A percentile compares a stretch with the other conserved stretches of the same genome.
phyloP scores from a whole-genome alignment of 768 basidiomycete species.

The Cytidiella melzeri region DNA sequence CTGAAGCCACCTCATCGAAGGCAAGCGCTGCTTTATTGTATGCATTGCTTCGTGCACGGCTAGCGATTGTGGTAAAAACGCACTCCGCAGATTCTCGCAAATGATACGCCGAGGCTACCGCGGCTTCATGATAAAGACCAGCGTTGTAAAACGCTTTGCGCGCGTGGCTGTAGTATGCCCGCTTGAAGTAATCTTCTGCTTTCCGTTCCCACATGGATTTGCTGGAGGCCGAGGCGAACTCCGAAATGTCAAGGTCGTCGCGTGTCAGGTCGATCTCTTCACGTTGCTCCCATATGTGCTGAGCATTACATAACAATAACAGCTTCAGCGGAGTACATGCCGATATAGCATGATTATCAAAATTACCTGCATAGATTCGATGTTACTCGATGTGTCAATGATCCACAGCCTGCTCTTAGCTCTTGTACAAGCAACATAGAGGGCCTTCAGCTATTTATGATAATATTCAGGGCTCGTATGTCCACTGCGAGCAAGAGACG shows the following conservation, averaged over 20 bases:
- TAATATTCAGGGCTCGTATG: too few species aligned
- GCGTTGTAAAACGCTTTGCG: neutral
- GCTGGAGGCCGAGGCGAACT: neutral
- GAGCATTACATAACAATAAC: too few species aligned
- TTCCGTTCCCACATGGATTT: neutral
- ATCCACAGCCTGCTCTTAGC: constrained; percentile 70
- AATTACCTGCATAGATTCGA: constrained; percentile 53
- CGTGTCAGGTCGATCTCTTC: neutral
- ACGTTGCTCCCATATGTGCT: neutral
- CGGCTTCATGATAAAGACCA: neutral
- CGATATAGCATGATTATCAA: neutral
- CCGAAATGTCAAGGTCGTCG: neutral
- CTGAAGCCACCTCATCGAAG: neutral
- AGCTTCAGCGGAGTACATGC: neutral
- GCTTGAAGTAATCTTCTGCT: neutral
- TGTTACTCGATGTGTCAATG: constrained; percentile 51
- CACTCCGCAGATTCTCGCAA: constrained; percentile 1
- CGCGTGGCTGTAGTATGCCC: neutral
- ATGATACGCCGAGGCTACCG: neutral
- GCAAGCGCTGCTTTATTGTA: neutral
- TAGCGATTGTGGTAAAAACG: neutral
- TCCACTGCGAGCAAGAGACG: too few species aligned
- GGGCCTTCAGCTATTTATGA: constrained; percentile 58
- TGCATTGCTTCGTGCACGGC: too few species aligned
- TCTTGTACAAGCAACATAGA: constrained; percentile 69